Evolutionary conservation across 2,329 filamentous ascomycete species (phyloP), one percentile per base, ranked within the genome.

Genomic region (Drechslerella dactyloides): DNA sequence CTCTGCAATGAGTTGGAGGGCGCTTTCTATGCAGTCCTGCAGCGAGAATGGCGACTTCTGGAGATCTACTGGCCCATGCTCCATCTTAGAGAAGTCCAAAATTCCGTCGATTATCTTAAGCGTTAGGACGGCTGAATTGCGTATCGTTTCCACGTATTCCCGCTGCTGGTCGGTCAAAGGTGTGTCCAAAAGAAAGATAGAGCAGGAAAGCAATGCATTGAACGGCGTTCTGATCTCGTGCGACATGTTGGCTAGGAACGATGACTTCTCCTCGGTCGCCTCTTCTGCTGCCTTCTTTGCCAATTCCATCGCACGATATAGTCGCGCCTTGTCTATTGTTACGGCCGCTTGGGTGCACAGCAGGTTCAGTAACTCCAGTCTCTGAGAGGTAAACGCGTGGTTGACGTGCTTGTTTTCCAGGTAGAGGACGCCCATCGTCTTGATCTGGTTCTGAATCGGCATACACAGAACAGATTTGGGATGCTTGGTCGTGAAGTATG

Each of bases 211-310:
- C 81, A 88, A 84, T 37, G 85, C 85, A 74, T 87, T 85, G 83
- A 88, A 87, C 0, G 86, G 86, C 0, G 86, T 88, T 46, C 86
- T 82, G 62, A 88, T 85, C 76, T 88, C 86, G 75, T 88, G 86
- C 54, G 82, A 84, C 83, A 88, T 87, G 76, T 87, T 86, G 57
- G 84, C 85, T 24, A 87, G 77, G 73, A 87, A 88, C 30, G 86
- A 84, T 2, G 82, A 85, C 77, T 87, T 87, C 66, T 87, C 78
- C 74, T 84, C 84, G n/a, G 84, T 83, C n/a, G 85, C 83, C 77
- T 87, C 85, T 75, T 87, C 85, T 1, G 76, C 76, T 7, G 75
- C 75, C 52, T 75, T 75, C 69, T 77, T 77, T 51, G 76, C 76
- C 48, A 77, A 50, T 44, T 77, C 75, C 76, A 77, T 77, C 23